Conservation (phyloP, 164 flowering plant species). For the Umbellularia californica region DNA sequence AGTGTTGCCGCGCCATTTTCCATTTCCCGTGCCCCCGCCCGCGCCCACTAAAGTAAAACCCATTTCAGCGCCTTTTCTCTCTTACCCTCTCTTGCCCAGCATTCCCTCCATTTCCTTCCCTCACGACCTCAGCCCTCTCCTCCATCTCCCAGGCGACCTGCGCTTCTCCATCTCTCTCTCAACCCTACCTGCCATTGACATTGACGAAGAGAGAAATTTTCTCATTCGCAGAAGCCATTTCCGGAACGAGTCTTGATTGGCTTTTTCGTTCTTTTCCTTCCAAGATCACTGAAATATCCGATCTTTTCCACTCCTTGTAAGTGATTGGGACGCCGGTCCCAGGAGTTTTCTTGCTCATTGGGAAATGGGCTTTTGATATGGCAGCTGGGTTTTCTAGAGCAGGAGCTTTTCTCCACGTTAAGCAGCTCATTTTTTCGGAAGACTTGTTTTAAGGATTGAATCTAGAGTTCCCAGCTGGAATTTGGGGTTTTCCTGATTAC, state of each 20-base stretch:
- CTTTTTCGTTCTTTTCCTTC: too few relatives aligned
- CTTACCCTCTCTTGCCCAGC: too few relatives aligned
- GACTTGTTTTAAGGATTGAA: not conserved
- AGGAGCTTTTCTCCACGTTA: too few relatives aligned
- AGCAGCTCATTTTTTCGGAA: not conserved
- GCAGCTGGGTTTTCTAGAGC: not conserved
- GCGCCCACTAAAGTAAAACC: too few relatives aligned
- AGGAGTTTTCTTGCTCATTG: not conserved
- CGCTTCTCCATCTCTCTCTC: too few relatives aligned
- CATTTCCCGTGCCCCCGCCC: too few relatives aligned
- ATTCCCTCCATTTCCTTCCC: too few relatives aligned
- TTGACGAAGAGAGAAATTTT: conserved; percentile 9
- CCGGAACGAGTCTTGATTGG: not conserved
- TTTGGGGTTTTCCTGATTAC: not conserved
- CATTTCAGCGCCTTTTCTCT: too few relatives aligned
- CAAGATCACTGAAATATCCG: not conserved
- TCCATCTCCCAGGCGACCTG: too few relatives aligned
- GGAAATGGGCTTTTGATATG: not conserved
- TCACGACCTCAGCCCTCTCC: too few relatives aligned
- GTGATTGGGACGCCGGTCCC: not conserved
- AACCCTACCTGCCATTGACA: not conserved
- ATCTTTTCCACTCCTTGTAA: not conserved
- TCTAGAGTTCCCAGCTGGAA: not conserved
- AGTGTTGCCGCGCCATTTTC: too few relatives aligned
- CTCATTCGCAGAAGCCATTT: conserved; percentile 16